Conservation (phyloP, 2,329 filamentous ascomycete genomes). For the Aspergillus flavus region DNA sequence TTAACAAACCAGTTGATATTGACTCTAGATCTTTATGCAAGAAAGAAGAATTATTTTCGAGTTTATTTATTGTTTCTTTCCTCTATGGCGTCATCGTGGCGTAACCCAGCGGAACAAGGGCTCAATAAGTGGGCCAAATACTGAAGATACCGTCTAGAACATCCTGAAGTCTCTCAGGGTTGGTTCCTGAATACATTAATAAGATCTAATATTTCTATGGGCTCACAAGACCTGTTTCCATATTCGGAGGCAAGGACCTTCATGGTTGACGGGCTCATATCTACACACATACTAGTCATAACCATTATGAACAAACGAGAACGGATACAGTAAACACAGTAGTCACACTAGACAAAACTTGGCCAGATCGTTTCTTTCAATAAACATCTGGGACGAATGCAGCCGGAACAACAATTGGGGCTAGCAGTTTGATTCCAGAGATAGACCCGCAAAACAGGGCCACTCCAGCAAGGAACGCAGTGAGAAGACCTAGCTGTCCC, state of each 20-base stretch:
- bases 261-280: neutral
- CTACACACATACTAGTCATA: neutral
- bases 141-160: neutral
- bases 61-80: neutral
- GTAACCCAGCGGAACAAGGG: neutral
- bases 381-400: neutral
- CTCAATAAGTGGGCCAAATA: neutral
- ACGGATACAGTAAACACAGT: neutral
- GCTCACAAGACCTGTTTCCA: neutral
- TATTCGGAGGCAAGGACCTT: neutral
- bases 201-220: neutral
- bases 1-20: neutral
- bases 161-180: neutral
- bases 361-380: neutral
- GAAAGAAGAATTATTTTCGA: neutral
- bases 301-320: neutral
- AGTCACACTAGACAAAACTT: neutral
- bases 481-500: slow-evolving; percentile 29
- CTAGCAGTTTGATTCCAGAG: slow-evolving; percentile 9
- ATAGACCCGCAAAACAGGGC: slow-evolving; percentile 14
- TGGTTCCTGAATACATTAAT: neutral
- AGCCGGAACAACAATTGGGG: slow-evolving; percentile 1
- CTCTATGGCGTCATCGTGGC: slow-evolving; percentile 15
- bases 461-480: slow-evolving; percentile 17
- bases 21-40: neutral